A percentile compares a stretch with the other conserved stretches of the same genome.
phyloP scores from a whole-genome alignment of 2,329 filamentous ascomycete species.

The Neofusicoccum kwambonambiense region DNA sequence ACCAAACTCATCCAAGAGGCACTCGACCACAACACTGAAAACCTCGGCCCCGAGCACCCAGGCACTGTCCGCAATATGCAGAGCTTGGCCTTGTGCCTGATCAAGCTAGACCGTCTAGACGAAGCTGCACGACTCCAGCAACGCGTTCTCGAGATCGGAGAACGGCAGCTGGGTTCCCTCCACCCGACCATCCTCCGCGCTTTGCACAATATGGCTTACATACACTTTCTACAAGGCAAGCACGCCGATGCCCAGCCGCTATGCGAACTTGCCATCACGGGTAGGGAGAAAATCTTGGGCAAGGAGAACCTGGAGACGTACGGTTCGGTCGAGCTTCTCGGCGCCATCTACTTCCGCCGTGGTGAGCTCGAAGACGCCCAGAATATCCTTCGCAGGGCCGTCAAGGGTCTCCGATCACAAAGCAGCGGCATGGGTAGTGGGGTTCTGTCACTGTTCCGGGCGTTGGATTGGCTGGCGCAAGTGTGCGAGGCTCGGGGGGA shows the following conservation, averaged over 20 bases:
- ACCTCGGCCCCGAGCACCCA: neutral
- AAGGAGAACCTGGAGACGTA: neutral
- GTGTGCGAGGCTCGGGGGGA: neutral
- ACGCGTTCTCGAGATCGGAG: neutral
- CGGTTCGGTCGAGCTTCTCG: neutral
- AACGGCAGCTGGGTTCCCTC: neutral
- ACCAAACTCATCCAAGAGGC: neutral
- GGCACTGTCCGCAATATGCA: neutral
- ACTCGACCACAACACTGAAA: neutral
- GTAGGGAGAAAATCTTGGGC: slow-evolving; percentile 40
- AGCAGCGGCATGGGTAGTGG: neutral
- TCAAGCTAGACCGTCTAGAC: neutral
- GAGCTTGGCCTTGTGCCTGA: neutral
- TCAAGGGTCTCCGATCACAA: neutral
- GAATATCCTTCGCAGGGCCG: neutral
- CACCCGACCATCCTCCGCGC: neutral
- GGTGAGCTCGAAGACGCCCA: neutral
- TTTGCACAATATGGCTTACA: neutral
- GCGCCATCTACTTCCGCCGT: neutral
- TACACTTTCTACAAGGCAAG: neutral
- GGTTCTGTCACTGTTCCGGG: neutral
- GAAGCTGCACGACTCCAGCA: neutral
- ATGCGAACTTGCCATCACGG: neutral
- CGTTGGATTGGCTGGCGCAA: neutral
- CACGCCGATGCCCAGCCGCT: neutral